These are phyloP conservation scores for Boeremia lycopersici DNA, from an alignment of 2,329 filamentous ascomycete genomes.

Conservation along the genomic window DNA sequence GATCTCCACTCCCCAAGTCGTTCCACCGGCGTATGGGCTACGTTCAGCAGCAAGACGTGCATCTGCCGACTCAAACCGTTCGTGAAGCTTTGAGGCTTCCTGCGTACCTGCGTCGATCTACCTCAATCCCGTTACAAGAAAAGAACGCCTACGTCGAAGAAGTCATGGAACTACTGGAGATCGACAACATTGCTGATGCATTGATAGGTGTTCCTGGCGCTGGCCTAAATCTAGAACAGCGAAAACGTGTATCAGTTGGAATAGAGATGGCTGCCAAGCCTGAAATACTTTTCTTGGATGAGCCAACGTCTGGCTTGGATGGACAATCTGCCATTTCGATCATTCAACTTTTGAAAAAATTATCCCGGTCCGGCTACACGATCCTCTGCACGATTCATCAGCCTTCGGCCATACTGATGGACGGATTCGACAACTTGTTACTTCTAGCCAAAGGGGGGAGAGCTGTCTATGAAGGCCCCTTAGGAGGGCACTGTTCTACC, in stretches of 20 bases:
- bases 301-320: conserved; percentile 83
- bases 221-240: conserved; percentile 56
- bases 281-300: conserved; percentile 50
- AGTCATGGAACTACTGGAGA: conserved; percentile 31
- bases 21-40: conserved; percentile 42
- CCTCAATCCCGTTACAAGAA: conserved; percentile 20
- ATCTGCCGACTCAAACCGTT: conserved; percentile 31
- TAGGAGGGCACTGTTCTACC: conserved; percentile 71
- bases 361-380: conserved; percentile 77
- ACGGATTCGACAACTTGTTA: conserved; percentile 79
- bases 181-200: conserved; percentile 29
- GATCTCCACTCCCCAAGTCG: conserved; percentile 24
- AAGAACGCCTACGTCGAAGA: conserved; percentile 34
- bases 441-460: conserved; percentile 64
- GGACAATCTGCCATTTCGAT: conserved; percentile 84
- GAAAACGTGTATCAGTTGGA: conserved; percentile 66
- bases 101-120: conserved; percentile 33
- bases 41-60: conserved; percentile 39
- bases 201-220: conserved; percentile 14
- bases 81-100: conserved; percentile 37
- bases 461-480: conserved; percentile 80
- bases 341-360: conserved; percentile 78
- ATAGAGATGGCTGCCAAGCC: conserved; percentile 48
- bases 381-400: conserved; percentile 95
- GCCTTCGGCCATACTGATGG: conserved; percentile 87